phyloP scores from a whole-genome alignment of 2,329 filamentous ascomycete species.

The Fusarium longipes region DNA sequence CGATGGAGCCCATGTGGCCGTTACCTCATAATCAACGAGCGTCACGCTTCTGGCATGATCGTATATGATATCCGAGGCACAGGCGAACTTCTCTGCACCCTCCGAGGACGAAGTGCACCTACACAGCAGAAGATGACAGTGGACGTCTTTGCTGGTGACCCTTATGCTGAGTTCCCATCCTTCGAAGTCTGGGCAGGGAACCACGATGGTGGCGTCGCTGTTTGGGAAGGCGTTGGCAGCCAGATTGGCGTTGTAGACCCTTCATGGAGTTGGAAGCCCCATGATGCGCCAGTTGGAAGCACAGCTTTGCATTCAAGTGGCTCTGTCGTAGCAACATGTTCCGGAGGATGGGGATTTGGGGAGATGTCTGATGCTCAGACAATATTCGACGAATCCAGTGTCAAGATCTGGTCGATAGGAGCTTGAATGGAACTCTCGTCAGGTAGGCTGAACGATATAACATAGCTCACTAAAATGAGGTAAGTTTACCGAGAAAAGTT shows the following conservation, averaged over 20 bases:
- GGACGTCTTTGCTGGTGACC: conserved; percentile 62
- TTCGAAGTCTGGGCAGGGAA: conserved; percentile 74
- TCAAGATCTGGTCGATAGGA: conserved; percentile 45
- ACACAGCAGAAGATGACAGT: conserved; percentile 68
- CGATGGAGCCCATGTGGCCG: conserved; percentile 72
- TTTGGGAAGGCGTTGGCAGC: conserved; percentile 68
- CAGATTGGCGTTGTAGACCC: conserved; percentile 57
- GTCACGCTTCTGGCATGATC: conserved; percentile 64
- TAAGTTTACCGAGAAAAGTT: no score
- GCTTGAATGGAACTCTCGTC: conserved; percentile 5
- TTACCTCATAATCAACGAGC: conserved; percentile 72
- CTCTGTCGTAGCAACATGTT: conserved; percentile 67
- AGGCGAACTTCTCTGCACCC: conserved; percentile 65
- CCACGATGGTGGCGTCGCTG: conserved; percentile 63
- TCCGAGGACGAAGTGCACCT: conserved; percentile 61
- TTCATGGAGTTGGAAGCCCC: conserved; percentile 63
- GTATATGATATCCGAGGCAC: conserved; percentile 73
- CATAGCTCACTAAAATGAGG: neutral
- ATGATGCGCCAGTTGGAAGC: conserved; percentile 61
- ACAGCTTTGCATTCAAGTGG: conserved; percentile 65
- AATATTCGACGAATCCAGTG: conserved; percentile 43
- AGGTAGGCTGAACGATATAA: neutral
- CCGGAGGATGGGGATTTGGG: conserved; percentile 61
- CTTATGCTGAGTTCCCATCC: conserved; percentile 49
- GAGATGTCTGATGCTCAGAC: conserved; percentile 5